Evolutionary conservation across 345 rosid genomes (phyloP), one percentile per base, ranked within the genome.

Genomic region (Heritiera fomes): DNA sequence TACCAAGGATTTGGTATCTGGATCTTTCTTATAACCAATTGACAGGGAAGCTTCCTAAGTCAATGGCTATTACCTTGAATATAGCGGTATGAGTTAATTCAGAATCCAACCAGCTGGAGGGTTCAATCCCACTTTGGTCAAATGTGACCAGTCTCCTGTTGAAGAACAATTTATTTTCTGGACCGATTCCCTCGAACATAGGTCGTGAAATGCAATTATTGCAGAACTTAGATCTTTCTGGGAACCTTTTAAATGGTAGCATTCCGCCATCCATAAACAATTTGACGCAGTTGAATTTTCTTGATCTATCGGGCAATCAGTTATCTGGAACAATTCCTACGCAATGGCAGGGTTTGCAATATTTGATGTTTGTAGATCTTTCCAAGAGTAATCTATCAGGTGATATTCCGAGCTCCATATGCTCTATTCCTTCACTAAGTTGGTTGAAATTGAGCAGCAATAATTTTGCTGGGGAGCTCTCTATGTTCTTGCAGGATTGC

Each of bases 381-480:
- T 78, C 78, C 6, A 70, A 75, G 41, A 84, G 81, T 62, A 20
- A 30, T 53, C 41, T 84, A 28, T 71, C 68, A 2, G 84, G 87
- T 9, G 12, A n/a, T 2, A 64, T 84, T 1, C 78, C 84, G 11
- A 17, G 18, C 11, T 81, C 82, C 0, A 11, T 84, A 47, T 62
- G 84, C 14, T 73, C 50, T 5, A 12, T 77, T 5, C 34, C 23
- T 28, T 30, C 7, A 8, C 59, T 70, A 8, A 0, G 8, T 0
- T 23, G 15, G 43, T 20, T 75, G 62, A 71, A 6, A 28, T 12
- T 79, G 17, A 56, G 66, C 58, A n/a, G 41, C 20, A 82, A 77
- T 63, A 58, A 56, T 75, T 75, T 78, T 41, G 46, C 53, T 5
- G 87, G 80, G n/a, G 20, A 23, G 28, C 28, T 23, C 28, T 23